Conservation (phyloP, 441 rosid species). For the Aleurites moluccanus region DNA sequence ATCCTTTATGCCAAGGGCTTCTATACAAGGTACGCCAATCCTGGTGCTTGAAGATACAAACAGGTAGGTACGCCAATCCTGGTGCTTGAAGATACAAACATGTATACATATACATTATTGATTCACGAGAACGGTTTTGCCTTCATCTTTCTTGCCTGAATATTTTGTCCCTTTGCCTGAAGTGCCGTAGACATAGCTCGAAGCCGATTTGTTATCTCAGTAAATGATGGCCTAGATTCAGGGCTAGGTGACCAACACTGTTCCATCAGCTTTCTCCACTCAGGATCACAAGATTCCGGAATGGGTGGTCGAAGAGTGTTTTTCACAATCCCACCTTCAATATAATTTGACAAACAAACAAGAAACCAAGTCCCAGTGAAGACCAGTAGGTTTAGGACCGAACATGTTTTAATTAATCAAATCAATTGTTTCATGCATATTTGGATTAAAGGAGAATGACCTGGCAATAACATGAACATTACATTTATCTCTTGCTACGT, state of each 20-base stretch:
- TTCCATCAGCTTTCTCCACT: slow-evolving; percentile 77
- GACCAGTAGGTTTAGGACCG: background rate
- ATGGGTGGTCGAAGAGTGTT: slow-evolving; percentile 71
- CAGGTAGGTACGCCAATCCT: too few relatives aligned
- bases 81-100: too few relatives aligned
- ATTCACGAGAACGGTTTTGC: slow-evolving; percentile 19
- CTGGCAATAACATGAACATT: background rate
- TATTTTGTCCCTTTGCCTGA: slow-evolving; percentile 33
- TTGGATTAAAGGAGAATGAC: background rate
- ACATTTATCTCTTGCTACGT: background rate
- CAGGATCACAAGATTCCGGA: slow-evolving; percentile 54
- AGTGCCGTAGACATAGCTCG: slow-evolving; percentile 49
- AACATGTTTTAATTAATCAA: background rate
- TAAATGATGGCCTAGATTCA: slow-evolving; percentile 66
- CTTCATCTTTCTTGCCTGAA: slow-evolving; percentile 32
- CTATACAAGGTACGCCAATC: slow-evolving; percentile 4
- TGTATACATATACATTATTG: background rate
- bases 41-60: slow-evolving; percentile 20
- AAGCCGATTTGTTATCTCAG: slow-evolving; percentile 57
- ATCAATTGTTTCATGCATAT: background rate
- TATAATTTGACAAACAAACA: slow-evolving; percentile 3
- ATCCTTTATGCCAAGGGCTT: slow-evolving; percentile 1
- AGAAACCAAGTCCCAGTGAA: background rate
- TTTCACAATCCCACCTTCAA: slow-evolving; percentile 73
- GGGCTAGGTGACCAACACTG: slow-evolving; percentile 74